Conservation (phyloP, 805 yeast genomes). For the Starmerella asiatica region DNA sequence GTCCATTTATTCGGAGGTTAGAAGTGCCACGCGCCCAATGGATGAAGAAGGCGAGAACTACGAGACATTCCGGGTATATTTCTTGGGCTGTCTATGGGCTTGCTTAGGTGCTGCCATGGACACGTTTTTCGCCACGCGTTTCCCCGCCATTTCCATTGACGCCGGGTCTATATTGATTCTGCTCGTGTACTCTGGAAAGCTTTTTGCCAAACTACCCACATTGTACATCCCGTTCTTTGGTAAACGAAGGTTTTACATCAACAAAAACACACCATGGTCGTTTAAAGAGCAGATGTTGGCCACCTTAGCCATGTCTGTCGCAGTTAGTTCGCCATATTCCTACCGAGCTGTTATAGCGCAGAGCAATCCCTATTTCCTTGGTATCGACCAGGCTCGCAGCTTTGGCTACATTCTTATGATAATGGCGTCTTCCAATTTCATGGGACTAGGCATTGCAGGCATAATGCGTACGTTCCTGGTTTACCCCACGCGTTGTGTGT, state of each 20-base stretch:
- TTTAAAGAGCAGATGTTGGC: conserved; percentile 30
- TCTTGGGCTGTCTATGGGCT: conserved; percentile 40
- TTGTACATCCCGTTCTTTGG: conserved; percentile 10
- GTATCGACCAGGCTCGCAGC: conserved; percentile 16
- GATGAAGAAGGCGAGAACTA: conserved; percentile 37
- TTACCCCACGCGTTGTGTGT: conserved; percentile 33
- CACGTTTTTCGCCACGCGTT: conserved; percentile 44
- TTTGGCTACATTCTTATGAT: conserved; percentile 36
- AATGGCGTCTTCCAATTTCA: conserved; percentile 36
- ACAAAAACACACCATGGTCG: conserved; percentile 40
- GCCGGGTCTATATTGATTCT: conserved; percentile 45
- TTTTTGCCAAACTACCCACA: conserved; percentile 26
- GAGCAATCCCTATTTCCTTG: conserved; percentile 22
- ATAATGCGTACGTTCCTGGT: conserved; percentile 39
- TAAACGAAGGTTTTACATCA: conserved; percentile 25
- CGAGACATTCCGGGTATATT: conserved; percentile 43
- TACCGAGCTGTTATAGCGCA: conserved; percentile 27
- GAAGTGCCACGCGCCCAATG: conserved; percentile 40
- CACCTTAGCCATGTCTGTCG: conserved; percentile 28
- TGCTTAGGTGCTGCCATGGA: conserved; percentile 44
- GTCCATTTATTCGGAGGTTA: conserved; percentile 50
- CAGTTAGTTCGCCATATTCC: conserved; percentile 22
- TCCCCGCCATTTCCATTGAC: conserved; percentile 40
- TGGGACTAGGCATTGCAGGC: conserved; percentile 44
- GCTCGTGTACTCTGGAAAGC: conserved; percentile 45